Evolutionary conservation across 2,329 filamentous ascomycete species (phyloP).

Genomic region (Botrytis hyacinthi): DNA sequence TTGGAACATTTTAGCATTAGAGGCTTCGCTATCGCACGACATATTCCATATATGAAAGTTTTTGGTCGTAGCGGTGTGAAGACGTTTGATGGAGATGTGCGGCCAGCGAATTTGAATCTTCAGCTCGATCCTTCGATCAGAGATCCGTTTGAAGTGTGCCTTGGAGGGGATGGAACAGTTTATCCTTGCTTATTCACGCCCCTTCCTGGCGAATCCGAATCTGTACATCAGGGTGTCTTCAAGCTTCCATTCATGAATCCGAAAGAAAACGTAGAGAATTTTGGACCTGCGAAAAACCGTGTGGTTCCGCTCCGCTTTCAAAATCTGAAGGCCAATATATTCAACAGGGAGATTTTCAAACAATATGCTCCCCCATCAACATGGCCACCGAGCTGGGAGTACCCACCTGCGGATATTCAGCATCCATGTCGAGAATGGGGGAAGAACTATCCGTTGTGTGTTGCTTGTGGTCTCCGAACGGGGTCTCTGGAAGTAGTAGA

Average conservation of each 20-base stretch:
- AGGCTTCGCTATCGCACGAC: conserved; percentile 14
- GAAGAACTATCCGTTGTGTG: conserved; percentile 9
- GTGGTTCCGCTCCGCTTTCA: background rate
- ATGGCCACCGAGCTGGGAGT: conserved; percentile 13
- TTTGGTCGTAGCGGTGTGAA: background rate
- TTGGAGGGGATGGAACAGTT: conserved; percentile 5
- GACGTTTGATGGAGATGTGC: background rate
- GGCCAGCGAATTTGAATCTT: background rate
- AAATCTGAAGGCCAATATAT: conserved; percentile 5
- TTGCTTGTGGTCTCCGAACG: conserved; percentile 4
- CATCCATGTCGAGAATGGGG: conserved; percentile 17
- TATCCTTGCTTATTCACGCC: background rate
- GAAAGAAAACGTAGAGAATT: background rate
- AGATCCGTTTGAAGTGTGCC: conserved; percentile 9
- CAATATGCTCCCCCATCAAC: background rate
- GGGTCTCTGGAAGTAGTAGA: background rate
- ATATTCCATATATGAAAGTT: conserved; percentile 8
- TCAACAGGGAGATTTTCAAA: background rate
- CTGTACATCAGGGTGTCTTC: background rate
- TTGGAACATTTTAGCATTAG: conserved; percentile 1
- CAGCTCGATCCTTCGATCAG: conserved; percentile 5
- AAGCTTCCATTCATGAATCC: background rate
- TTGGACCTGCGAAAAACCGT: background rate
- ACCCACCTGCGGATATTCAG: conserved; percentile 16
- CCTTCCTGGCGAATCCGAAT: background rate